Evolutionary conservation across 2,329 filamentous ascomycete genomes (phyloP), one percentile per base, ranked within the genome.

Genomic region (Waltergamsia citrina): DNA sequence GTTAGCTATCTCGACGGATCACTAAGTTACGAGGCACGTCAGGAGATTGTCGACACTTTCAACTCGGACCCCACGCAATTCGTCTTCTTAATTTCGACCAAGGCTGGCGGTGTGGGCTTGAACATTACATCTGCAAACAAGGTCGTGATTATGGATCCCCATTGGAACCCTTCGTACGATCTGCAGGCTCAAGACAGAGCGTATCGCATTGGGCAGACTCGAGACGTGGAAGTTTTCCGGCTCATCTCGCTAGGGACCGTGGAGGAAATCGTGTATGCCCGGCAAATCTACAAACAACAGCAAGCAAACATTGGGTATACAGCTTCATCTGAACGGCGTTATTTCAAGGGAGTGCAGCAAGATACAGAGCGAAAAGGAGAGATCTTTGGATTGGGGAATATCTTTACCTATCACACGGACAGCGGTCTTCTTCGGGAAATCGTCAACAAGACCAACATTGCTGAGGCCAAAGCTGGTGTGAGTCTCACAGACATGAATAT

Each of bases 101-200:
- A 83, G 50, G 88, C 92, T 3, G 92, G 92, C 17, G 92, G 92
- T 5, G 83, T 95, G 1, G 92, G 92, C 0, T 67, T 98, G 19
- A 98, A 98, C 52, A 96, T 98, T 51, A 94, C 90, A 0, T 92
- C 86, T 3, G 92, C 92, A 2, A 98, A 98, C 60, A 96, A 96
- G 59, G 92, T 98, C 0, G 90, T 98, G 26, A 85, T 98, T 23
- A 79, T 96, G 31, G 92, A 96, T 52, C 92, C 92, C 0, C 92
- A 96, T 48, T 98, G 92, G 92, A 98, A 98, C 44, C 92, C 92
- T 1, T 76, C 85, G 3, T 90, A 92, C 45, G 92, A 98, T 49
- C 69, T 96, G 1, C 92, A 98, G 56, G 92, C 92, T 0, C 92
- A 98, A 57, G 92, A 98, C 51, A 78, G 92, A 33, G 92, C 92